A percentile compares a stretch with the other conserved stretches of the same genome.
Conservation (phyloP, 2,329 filamentous ascomycete genomes). For the Fusarium neocosmosporiellum region DNA sequence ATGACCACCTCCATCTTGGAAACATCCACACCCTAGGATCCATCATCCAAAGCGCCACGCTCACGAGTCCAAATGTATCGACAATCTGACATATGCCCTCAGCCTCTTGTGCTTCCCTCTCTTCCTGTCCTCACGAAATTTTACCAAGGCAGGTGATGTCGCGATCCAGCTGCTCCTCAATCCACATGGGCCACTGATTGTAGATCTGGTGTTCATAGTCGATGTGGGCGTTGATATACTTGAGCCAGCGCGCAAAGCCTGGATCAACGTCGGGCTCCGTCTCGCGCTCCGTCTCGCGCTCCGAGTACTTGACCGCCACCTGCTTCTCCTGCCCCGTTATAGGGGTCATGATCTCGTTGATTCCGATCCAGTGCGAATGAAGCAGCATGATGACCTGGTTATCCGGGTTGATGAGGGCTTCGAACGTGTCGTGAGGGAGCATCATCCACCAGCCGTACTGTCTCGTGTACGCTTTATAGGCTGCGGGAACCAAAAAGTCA, state of each 20-base stretch:
- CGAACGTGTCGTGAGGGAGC: constrained; percentile 64
- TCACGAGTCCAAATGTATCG: constrained; percentile 6
- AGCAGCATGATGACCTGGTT: constrained; percentile 61
- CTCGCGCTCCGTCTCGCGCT: constrained; percentile 33
- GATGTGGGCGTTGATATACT: constrained; percentile 60
- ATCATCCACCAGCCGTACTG: constrained; percentile 70
- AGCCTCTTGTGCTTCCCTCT: background rate
- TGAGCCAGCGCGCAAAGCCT: constrained; percentile 63
- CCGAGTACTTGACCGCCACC: constrained; percentile 42
- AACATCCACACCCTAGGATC: background rate
- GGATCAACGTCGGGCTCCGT: constrained; percentile 47
- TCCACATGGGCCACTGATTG: constrained; percentile 67
- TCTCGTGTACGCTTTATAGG: constrained; percentile 60
- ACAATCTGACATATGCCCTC: background rate
- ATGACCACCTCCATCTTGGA: background rate
- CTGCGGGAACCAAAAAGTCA: constrained; percentile 44
- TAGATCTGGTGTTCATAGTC: constrained; percentile 57
- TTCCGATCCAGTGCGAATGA: constrained; percentile 64
- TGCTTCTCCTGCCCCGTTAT: constrained; percentile 57
- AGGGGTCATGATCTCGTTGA: constrained; percentile 65
- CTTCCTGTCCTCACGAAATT: background rate
- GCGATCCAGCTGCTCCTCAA: constrained; percentile 60
- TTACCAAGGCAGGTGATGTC: constrained; percentile 60
- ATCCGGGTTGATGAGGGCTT: constrained; percentile 59
- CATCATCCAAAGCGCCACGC: constrained; percentile 16